phyloP scores from a whole-genome alignment of 2,329 filamentous ascomycete genomes.

The Cordyceps cateniannulata region DNA sequence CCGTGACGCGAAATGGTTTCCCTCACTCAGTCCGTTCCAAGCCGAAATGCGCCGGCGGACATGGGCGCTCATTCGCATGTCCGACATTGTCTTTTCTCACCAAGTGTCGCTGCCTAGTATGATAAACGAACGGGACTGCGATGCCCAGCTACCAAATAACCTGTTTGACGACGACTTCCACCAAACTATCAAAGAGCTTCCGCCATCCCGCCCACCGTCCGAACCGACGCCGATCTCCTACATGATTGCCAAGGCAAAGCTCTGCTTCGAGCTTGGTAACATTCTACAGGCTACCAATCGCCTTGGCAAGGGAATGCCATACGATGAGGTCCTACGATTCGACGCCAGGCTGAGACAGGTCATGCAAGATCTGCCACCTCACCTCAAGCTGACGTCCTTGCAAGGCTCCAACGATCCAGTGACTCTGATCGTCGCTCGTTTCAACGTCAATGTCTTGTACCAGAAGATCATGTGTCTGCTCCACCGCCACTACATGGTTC shows the following conservation, averaged over 20 bases:
- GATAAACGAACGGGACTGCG: constrained; percentile 67
- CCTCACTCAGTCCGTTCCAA: constrained; percentile 65
- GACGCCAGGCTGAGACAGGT: constrained; percentile 56
- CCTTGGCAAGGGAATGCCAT: constrained; percentile 48
- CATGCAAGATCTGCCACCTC: constrained; percentile 65
- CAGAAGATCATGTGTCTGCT: constrained; percentile 85
- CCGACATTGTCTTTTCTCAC: constrained; percentile 72
- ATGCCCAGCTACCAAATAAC: constrained; percentile 69
- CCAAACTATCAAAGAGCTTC: constrained; percentile 60
- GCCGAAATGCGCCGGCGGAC: constrained; percentile 66
- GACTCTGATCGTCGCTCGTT: constrained; percentile 78
- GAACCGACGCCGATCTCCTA: constrained; percentile 74
- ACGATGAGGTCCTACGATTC: constrained; percentile 59
- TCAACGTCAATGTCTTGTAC: constrained; percentile 77
- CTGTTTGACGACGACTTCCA: constrained; percentile 76
- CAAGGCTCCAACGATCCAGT: constrained; percentile 75
- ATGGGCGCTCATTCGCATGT: constrained; percentile 66
- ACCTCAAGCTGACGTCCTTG: constrained; percentile 68
- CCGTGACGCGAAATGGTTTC: constrained; percentile 68
- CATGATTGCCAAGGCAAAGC: constrained; percentile 66
- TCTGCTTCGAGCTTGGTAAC: constrained; percentile 63
- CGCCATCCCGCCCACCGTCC: constrained; percentile 57
- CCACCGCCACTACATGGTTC: constrained; percentile 79
- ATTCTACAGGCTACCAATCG: constrained; percentile 61
- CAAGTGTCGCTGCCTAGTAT: constrained; percentile 62